Conservation (phyloP, 176 grass and related monocot species). For the Ensete ventricosum region DNA sequence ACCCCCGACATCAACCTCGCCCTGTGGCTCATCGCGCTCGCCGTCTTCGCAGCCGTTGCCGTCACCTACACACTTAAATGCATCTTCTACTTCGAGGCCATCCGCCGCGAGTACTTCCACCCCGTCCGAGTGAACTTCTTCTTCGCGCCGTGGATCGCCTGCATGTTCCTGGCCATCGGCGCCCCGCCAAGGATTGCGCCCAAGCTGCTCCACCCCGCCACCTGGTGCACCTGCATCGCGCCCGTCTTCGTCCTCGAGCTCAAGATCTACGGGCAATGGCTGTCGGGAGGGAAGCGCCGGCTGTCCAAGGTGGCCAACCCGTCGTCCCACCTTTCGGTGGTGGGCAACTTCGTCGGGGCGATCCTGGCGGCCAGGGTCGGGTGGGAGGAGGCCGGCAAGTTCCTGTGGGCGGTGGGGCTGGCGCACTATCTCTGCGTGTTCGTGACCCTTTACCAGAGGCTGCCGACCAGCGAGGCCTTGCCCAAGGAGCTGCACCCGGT, state of each 20-base stretch:
- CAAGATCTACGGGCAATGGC: conserved; percentile 97
- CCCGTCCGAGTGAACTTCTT: conserved; percentile 96
- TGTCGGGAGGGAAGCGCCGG: conserved; percentile 81
- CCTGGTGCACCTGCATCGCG: conserved; percentile 54
- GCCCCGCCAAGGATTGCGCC: conserved; percentile 42
- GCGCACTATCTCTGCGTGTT: conserved; percentile 95
- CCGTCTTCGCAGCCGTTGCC: conserved; percentile 41
- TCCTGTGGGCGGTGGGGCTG: conserved; percentile 80
- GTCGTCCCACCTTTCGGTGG: conserved; percentile 85
- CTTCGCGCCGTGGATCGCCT: conserved; percentile 83
- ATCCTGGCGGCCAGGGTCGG: conserved; percentile 83
- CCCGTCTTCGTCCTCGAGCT: conserved; percentile 82
- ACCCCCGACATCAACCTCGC: conserved; percentile 61
- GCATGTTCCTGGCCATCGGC: conserved; percentile 94
- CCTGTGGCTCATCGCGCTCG: conserved; percentile 60
- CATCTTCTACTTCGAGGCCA: conserved; percentile 97
- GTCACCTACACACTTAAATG: conserved; percentile 84
- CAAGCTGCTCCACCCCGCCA: conserved; percentile 43
- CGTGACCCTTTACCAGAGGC: conserved; percentile 85
- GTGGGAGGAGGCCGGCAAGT: conserved; percentile 75
- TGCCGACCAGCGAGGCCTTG: conserved; percentile 83
- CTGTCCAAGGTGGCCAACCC: conserved; percentile 97
- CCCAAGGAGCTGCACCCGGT: conserved; percentile 95
- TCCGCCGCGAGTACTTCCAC: conserved; percentile 94
- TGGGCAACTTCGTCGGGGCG: conserved; percentile 98